A percentile compares a stretch with the other conserved stretches of the same genome.
Conservation (phyloP, 495 filamentous ascomycete genomes). For the Thermothielavioides terrestris region DNA sequence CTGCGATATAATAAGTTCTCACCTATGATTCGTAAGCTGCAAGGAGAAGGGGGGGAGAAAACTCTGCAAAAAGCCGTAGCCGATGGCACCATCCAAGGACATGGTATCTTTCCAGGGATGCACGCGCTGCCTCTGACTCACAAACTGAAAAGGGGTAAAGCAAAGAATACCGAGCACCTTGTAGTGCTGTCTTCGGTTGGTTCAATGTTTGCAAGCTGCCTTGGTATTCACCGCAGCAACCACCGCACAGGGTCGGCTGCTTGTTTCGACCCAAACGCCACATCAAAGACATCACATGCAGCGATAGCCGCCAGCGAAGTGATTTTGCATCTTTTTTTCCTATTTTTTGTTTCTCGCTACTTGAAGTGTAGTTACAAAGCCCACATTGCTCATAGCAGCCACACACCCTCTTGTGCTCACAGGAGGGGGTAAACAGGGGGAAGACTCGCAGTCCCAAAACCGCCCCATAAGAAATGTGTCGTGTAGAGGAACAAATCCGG, state of each 20-base stretch:
- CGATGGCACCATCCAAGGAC: background rate
- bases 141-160: background rate
- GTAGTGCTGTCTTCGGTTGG: too few species aligned
- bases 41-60: background rate
- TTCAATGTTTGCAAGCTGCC: too few species aligned
- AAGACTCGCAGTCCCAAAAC: too few species aligned
- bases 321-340: background rate
- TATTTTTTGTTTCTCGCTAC: constrained; percentile 1
- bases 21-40: background rate
- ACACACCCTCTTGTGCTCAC: too few species aligned
- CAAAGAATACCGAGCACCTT: too few species aligned
- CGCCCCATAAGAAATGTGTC: too few species aligned
- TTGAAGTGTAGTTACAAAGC: background rate
- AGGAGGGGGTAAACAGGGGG: too few species aligned
- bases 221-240: too few species aligned
- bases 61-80: background rate
- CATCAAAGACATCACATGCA: background rate
- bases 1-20: background rate
- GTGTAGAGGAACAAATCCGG: too few species aligned
- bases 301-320: background rate
- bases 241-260: too few species aligned
- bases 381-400: background rate
- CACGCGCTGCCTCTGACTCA: background rate
- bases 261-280: background rate
- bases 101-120: background rate